Evolutionary conservation across 148 eudicot genomes (phyloP).

Genomic region (Simmondsia chinensis): DNA sequence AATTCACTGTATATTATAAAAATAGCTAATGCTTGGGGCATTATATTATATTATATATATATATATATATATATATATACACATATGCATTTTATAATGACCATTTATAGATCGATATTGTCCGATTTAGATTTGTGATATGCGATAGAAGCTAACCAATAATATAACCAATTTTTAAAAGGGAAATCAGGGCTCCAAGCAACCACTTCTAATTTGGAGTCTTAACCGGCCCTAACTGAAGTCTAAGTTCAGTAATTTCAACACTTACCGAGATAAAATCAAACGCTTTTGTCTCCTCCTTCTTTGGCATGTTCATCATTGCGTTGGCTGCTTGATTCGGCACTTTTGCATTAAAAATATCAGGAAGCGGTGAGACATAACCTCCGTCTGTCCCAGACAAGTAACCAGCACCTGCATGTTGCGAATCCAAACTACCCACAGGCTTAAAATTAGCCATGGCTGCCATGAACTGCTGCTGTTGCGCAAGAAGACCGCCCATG

Average conservation of each 20-base stretch:
- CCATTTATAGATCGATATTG: no score
- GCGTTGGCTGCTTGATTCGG: conserved; percentile 53
- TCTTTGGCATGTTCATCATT: conserved; percentile 52
- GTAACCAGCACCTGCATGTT: conserved; percentile 26
- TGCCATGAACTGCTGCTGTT: conserved; percentile 75
- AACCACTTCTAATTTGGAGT: neutral
- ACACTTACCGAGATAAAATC: conserved; percentile 86
- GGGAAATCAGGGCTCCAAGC: neutral
- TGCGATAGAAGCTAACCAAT: no score
- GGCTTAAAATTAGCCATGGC: conserved; percentile 82
- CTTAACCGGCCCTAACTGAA: neutral
- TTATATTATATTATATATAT: no score
- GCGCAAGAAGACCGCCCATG: conserved; percentile 61
- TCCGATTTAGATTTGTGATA: no score
- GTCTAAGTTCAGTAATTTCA: neutral
- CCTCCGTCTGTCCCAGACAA: conserved; percentile 35
- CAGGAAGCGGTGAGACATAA: conserved; percentile 50
- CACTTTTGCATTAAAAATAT: conserved; percentile 64
- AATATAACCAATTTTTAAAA: no score
- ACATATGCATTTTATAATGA: no score
- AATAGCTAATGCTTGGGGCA: no score
- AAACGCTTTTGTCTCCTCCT: conserved; percentile 84
- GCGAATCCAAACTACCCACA: conserved; percentile 44
- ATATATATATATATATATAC: no score
- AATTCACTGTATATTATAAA: no score